Percentiles rank a stretch among this genome's conserved stretches.
phyloP scores from a whole-genome alignment of 257 asterid species.

The Petunia secreta region DNA sequence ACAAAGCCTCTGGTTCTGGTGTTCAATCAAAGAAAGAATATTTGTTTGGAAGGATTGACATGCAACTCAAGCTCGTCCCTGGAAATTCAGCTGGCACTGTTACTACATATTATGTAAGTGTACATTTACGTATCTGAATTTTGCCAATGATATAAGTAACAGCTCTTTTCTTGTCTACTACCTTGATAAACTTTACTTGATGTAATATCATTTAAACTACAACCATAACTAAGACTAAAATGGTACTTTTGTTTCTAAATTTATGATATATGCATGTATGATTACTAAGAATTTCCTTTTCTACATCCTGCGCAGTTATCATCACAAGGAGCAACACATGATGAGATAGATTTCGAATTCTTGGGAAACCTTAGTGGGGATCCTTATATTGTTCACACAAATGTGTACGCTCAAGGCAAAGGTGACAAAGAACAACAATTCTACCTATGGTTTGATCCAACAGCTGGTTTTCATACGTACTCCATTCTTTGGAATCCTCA shows the following conservation, averaged over 20 bases:
- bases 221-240: neutral
- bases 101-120: slow-evolving; percentile 47
- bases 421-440: slow-evolving; percentile 85
- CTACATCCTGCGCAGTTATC: slow-evolving; percentile 45
- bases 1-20: slow-evolving; percentile 64
- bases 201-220: neutral
- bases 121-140: neutral
- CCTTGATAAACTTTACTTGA: too few species aligned
- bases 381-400: slow-evolving; percentile 85
- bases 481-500: slow-evolving; percentile 82
- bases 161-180: too few species aligned
- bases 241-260: neutral
- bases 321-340: slow-evolving; percentile 75
- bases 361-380: slow-evolving; percentile 79
- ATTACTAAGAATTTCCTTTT: neutral
- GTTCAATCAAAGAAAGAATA: slow-evolving; percentile 62
- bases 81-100: slow-evolving; percentile 55
- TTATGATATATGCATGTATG: neutral
- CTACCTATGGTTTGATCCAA: slow-evolving; percentile 89
- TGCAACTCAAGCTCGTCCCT: slow-evolving; percentile 47
- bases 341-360: slow-evolving; percentile 88
- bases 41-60: slow-evolving; percentile 38
- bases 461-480: slow-evolving; percentile 76
- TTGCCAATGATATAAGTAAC: too few species aligned
- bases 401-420: slow-evolving; percentile 77